phyloP scores from a whole-genome alignment of 345 rosid species.

The Brassica nigra region DNA sequence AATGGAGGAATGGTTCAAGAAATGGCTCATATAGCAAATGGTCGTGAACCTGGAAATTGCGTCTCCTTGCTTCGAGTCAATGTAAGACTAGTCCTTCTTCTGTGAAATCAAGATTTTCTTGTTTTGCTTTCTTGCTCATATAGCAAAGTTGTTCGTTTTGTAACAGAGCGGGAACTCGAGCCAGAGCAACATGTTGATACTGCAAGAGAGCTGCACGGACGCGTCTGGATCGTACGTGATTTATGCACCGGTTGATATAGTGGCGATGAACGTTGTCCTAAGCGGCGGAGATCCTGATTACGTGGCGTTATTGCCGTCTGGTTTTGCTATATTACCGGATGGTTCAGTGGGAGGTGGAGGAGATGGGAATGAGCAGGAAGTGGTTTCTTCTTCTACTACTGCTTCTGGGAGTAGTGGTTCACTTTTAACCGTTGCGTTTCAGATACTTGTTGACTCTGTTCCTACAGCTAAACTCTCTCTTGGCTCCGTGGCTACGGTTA shows the following conservation, averaged over 20 bases:
- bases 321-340: conserved; percentile 93
- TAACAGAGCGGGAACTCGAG: conserved; percentile 83
- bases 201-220: conserved; percentile 92
- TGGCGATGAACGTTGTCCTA: conserved; percentile 82
- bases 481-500: conserved; percentile 91
- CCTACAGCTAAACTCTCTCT: conserved; percentile 93
- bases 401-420: conserved; percentile 53
- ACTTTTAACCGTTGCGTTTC: conserved; percentile 88
- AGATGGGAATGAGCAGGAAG: conserved; percentile 25
- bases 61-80: conserved; percentile 91
- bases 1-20: conserved; percentile 96
- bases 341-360: conserved; percentile 54
- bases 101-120: neutral
- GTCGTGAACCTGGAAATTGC: conserved; percentile 86
- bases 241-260: conserved; percentile 90
- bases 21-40: conserved; percentile 98
- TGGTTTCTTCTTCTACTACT: conserved; percentile 20
- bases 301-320: conserved; percentile 91
- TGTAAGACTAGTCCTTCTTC: conserved; percentile 48
- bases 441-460: conserved; percentile 88
- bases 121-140: neutral
- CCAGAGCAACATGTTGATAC: conserved; percentile 97
- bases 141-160: neutral
- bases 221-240: conserved; percentile 92
- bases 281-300: conserved; percentile 96